phyloP scores from a whole-genome alignment of 768 basidiomycete species.

The Rhizopogon vulgaris region DNA sequence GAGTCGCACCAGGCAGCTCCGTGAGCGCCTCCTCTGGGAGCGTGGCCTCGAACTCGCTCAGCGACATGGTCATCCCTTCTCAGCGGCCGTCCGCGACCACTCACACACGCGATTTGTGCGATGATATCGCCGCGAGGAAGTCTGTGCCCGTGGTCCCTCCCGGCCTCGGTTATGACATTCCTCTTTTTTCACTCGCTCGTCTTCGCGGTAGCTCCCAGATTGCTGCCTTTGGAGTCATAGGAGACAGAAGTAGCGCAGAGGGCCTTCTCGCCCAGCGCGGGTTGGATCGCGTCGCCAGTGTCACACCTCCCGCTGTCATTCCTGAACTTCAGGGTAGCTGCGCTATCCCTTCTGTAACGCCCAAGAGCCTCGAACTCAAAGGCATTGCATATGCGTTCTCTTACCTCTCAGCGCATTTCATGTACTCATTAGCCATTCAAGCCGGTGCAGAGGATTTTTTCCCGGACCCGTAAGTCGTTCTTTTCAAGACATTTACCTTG shows the following conservation, averaged over 20 bases:
- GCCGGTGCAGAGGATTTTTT: constrained; percentile 2
- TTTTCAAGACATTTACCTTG: background rate
- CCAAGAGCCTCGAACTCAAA: background rate
- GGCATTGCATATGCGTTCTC: constrained; percentile 1
- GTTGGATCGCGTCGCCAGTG: constrained; percentile 7
- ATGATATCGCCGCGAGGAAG: background rate
- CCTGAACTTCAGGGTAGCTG: background rate
- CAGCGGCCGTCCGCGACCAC: background rate
- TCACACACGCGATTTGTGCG: background rate
- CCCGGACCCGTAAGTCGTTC: constrained; percentile 3
- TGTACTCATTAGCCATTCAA: constrained; percentile 3
- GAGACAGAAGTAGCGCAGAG: constrained; percentile 14
- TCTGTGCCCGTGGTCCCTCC: constrained; percentile 5
- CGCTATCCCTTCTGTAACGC: background rate
- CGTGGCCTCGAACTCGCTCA: constrained; percentile 1
- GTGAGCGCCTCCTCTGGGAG: background rate
- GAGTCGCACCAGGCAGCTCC: constrained; percentile 1
- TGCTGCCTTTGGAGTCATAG: background rate
- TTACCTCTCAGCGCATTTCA: background rate
- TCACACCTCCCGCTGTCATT: background rate
- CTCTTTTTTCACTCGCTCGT: background rate
- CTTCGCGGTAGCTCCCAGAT: background rate
- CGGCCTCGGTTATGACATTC: background rate
- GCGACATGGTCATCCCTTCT: background rate
- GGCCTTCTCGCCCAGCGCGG: constrained; percentile 17